Percentiles rank a stretch among this genome's conserved stretches.
These are phyloP conservation scores for Crithidia thermophila DNA, from an alignment of 208 protist species.

Conservation along the genomic window DNA sequence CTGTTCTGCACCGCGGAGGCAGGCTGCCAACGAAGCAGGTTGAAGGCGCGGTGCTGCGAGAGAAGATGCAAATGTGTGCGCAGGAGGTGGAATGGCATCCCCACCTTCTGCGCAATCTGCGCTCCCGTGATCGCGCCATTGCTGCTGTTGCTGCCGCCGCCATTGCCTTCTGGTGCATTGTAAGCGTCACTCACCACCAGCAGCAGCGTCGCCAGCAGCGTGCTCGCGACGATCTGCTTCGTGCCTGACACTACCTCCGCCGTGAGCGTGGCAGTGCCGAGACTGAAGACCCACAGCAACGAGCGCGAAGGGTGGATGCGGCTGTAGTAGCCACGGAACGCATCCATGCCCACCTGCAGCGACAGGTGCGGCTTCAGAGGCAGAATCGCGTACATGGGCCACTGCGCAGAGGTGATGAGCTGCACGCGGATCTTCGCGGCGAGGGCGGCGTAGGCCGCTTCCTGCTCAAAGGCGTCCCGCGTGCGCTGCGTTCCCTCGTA, in stretches of 20 bases:
- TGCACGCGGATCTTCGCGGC: slow-evolving; percentile 36
- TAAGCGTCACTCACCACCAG: slow-evolving; percentile 58
- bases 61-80: slow-evolving; percentile 31
- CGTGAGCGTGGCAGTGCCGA: slow-evolving; percentile 54
- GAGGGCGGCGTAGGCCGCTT: slow-evolving; percentile 21
- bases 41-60: slow-evolving; percentile 31
- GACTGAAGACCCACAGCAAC: slow-evolving; percentile 66
- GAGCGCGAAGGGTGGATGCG: slow-evolving; percentile 53
- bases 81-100: slow-evolving; percentile 30
- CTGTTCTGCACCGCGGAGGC: no score
- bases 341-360: slow-evolving; percentile 38
- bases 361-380: slow-evolving; percentile 46
- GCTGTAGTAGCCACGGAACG: slow-evolving; percentile 65
- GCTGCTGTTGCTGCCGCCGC: background rate
- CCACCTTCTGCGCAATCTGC: slow-evolving; percentile 18
- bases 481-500: slow-evolving; percentile 35
- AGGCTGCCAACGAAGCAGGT: slow-evolving; percentile 18
- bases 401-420: slow-evolving; percentile 55
- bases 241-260: slow-evolving; percentile 51
- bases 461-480: slow-evolving; percentile 35
- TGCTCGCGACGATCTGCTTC: slow-evolving; percentile 67
- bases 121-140: slow-evolving; percentile 25
- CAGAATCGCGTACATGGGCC: slow-evolving; percentile 42
- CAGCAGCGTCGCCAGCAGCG: slow-evolving; percentile 61
- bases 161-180: slow-evolving; percentile 4